Conservation (phyloP, 176 grass and related monocot species). For the Carex pumila region DNA sequence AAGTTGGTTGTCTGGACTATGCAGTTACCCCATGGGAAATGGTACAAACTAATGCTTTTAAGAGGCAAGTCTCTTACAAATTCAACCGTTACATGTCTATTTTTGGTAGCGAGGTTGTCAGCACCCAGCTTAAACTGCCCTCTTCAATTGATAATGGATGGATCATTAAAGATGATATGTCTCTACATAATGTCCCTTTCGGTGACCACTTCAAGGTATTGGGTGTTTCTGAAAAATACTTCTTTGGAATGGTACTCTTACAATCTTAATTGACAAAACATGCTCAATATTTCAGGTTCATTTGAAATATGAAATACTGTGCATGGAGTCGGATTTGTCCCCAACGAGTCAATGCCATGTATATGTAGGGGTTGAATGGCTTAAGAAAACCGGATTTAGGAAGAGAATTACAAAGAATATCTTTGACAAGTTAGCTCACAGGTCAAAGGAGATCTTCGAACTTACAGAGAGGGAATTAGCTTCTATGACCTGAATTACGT, state of each 20-base stretch:
- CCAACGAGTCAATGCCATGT: constrained; percentile 43
- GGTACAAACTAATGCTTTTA: constrained; percentile 31
- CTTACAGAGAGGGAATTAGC: constrained; percentile 52
- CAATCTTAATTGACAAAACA: not conserved
- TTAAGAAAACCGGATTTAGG: constrained; percentile 62
- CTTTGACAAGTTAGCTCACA: constrained; percentile 59
- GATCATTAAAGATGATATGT: constrained; percentile 56
- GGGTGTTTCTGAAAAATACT: not conserved
- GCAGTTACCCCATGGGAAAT: constrained; percentile 47
- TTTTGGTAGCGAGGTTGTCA: constrained; percentile 70
- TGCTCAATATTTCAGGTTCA: constrained; percentile 37
- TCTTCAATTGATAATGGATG: constrained; percentile 44
- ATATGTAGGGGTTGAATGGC: constrained; percentile 62
- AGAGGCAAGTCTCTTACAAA: constrained; percentile 63
- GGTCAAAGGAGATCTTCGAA: constrained; percentile 68
- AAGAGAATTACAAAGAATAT: constrained; percentile 60
- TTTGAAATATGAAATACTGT: constrained; percentile 44
- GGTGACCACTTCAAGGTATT: constrained; percentile 56
- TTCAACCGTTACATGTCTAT: constrained; percentile 70
- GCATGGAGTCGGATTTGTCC: not conserved
- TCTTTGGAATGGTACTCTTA: not conserved
- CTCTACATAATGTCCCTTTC: constrained; percentile 67
- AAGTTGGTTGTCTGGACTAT: constrained; percentile 68
- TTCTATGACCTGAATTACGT: not conserved
- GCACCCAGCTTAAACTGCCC: constrained; percentile 50